Evolutionary conservation across 495 filamentous ascomycete species (phyloP), one percentile per base, ranked within the genome.

Genomic region (Tuber indicum): DNA sequence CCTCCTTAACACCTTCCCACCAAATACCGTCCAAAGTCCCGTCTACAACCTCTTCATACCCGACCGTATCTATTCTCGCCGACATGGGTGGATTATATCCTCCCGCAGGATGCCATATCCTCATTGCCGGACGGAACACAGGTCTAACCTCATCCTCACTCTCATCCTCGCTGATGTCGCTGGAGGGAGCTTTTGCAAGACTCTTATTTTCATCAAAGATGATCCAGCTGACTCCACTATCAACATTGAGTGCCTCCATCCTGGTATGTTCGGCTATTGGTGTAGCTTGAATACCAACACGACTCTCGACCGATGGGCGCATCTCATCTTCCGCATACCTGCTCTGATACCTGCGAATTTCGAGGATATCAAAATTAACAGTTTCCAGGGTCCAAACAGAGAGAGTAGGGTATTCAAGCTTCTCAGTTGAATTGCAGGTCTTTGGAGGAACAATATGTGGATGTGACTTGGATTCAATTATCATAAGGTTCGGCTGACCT

Each of bases 271-370:
- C 80, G 21, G 75, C 79, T 44, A 80, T 72, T 32, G 78, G 78
- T 26, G 47, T 62, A 39, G 69, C 14, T 19, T 75, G 70, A 14
- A 73, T 45, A 23, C 79, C 79, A 32, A 75, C 75, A 71, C 75
- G 78, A 44, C 52, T 78, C n/a, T 81, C 79, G 16, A 82, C 71
- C 26, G 69, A 45, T 66, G 80, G 80, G 43, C 73, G 72, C 47
- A 78, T 82, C 45, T 81, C 80, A n/a, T 81, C 79, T 17, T 81
- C 80, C 3, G 79, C 79, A 74, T 81, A 81, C 72, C 70, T 81
- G 44, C 79, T 78, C 71, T 81, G 79, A 45, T 81, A 81, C 26
- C 80, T 73, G 39, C 80, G 80, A 16, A 81, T 78, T 70, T 81
- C 80, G 70, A 78, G 73, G 26, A 81, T 78, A 73, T 82, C 79